Percentiles rank a stretch among this genome's conserved stretches.
Evolutionary conservation across 129 eudicot genomes (phyloP).

Genomic region (Smallanthus sonchifolius): DNA sequence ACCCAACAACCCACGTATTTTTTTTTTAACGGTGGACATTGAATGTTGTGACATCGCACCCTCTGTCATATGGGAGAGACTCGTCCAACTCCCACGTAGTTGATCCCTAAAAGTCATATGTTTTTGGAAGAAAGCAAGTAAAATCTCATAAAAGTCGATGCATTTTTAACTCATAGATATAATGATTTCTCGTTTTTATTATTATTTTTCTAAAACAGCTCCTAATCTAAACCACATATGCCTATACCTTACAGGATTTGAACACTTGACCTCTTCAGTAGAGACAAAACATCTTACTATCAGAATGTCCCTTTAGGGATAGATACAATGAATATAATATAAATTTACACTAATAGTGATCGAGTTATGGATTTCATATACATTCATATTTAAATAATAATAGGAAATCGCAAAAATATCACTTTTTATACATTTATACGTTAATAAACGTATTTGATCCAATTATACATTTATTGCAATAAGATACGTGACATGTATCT

Average conservation of each 20-base stretch:
- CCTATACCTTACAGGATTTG: too few species aligned
- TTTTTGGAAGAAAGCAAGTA: neutral
- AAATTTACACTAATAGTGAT: neutral
- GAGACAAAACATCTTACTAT: too few species aligned
- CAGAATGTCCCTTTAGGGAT: too few species aligned
- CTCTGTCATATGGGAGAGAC: too few species aligned
- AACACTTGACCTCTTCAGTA: too few species aligned
- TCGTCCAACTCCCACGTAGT: neutral
- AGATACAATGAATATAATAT: too few species aligned
- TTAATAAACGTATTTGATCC: neutral
- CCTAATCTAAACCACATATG: too few species aligned
- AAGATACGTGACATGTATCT: too few species aligned
- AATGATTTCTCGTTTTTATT: too few species aligned
- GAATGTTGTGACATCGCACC: too few species aligned
- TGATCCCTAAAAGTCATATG: neutral
- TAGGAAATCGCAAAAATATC: neutral
- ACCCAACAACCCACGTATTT: conserved; percentile 3
- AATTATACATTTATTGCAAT: neutral
- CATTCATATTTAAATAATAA: neutral
- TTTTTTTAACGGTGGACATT: too few species aligned
- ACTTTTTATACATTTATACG: neutral
- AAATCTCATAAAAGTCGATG: neutral
- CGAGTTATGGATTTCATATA: neutral
- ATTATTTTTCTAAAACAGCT: too few species aligned
- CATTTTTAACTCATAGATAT: neutral